Evolutionary conservation across 1,139 yeast genomes (phyloP).

Genomic region (Blastobotrys apis): DNA sequence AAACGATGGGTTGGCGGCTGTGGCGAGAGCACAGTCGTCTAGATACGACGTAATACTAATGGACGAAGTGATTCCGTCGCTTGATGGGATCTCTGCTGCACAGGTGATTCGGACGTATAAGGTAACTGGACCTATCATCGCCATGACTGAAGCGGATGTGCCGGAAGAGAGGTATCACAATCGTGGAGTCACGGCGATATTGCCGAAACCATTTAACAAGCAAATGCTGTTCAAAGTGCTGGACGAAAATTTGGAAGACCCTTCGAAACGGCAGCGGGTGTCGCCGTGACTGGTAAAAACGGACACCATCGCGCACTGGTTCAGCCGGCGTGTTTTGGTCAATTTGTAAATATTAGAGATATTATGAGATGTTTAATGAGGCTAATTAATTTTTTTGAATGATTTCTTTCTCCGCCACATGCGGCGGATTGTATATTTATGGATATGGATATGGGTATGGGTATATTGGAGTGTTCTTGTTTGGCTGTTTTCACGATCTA

Average conservation of each 20-base stretch:
- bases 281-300: too few relatives aligned
- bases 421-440: too few relatives aligned
- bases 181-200: slow-evolving; percentile 87
- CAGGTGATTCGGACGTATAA: slow-evolving; percentile 74
- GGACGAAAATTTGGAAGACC: slow-evolving; percentile 12
- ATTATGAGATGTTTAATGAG: too few relatives aligned
- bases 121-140: slow-evolving; percentile 81
- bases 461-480: too few relatives aligned
- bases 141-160: slow-evolving; percentile 56
- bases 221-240: slow-evolving; percentile 61
- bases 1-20: slow-evolving; percentile 87
- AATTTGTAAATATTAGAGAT: too few relatives aligned
- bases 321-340: too few relatives aligned
- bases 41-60: slow-evolving; percentile 74
- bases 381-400: too few relatives aligned
- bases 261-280: not conserved
- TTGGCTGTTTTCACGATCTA: too few relatives aligned
- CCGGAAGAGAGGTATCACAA: slow-evolving; percentile 48
- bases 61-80: slow-evolving; percentile 93
- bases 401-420: too few relatives aligned
- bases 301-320: too few relatives aligned
- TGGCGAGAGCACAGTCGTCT: slow-evolving; percentile 59
- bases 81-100: slow-evolving; percentile 93
- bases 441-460: too few relatives aligned
- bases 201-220: slow-evolving; percentile 89